These are phyloP conservation scores for Aegilops sharonensis DNA, from an alignment of 176 grass and related monocot genomes.

Conservation along the genomic window DNA sequence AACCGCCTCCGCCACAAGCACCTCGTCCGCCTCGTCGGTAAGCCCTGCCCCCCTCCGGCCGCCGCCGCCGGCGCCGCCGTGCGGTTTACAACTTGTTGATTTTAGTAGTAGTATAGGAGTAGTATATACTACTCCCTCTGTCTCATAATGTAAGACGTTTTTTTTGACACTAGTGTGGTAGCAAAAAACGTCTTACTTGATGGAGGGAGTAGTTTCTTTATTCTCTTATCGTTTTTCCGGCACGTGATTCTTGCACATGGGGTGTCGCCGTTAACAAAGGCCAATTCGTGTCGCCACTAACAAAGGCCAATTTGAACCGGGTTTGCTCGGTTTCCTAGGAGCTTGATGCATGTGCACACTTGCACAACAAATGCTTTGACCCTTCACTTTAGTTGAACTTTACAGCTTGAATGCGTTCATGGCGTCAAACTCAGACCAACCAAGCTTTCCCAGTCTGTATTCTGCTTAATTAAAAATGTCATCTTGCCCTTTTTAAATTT, in stretches of 20 bases:
- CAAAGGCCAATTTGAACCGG: slow-evolving; percentile 16
- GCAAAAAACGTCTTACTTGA: no score
- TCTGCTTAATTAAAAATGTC: neutral
- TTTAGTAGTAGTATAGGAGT: neutral
- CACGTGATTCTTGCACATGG: slow-evolving; percentile 36
- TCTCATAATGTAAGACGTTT: no score
- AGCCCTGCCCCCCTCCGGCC: neutral
- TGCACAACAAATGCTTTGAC: neutral
- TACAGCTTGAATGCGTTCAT: slow-evolving; percentile 28
- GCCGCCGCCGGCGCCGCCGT: neutral
- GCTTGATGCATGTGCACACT: slow-evolving; percentile 31
- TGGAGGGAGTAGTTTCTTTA: neutral
- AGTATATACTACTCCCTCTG: neutral
- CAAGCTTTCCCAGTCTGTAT: neutral
- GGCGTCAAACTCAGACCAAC: slow-evolving; percentile 9
- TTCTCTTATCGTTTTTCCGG: neutral
- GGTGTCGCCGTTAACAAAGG: neutral
- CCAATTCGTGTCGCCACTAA: neutral
- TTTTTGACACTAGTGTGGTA: no score
- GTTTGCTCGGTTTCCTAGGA: neutral
- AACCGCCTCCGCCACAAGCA: slow-evolving; percentile 91
- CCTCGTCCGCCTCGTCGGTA: slow-evolving; percentile 84
- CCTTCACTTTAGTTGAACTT: slow-evolving; percentile 4
- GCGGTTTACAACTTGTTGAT: neutral
- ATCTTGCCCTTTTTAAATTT: neutral